Evolutionary conservation across 441 rosid species (phyloP).

Genomic region (Pelargonium exstipulatum): DNA sequence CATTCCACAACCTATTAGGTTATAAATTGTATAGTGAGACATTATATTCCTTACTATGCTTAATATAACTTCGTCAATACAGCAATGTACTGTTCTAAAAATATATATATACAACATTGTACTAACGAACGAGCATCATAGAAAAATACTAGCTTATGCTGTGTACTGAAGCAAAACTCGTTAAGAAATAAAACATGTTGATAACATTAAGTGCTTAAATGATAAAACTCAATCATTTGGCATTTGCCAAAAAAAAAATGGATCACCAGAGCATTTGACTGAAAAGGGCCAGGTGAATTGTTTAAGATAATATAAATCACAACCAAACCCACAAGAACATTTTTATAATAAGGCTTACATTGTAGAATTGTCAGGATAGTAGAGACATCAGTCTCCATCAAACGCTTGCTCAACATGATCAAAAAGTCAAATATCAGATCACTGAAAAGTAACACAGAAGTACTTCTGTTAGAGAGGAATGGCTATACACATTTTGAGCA

Average conservation of each 20-base stretch:
- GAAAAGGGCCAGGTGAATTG: slow-evolving; percentile 8
- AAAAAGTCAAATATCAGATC: slow-evolving; percentile 80
- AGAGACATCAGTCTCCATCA: slow-evolving; percentile 70
- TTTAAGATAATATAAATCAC: background rate
- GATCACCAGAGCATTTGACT: background rate
- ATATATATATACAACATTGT: background rate
- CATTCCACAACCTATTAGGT: slow-evolving; percentile 76
- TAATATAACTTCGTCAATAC: background rate
- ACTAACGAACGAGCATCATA: background rate
- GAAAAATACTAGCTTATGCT: background rate
- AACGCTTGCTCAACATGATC: slow-evolving; percentile 54
- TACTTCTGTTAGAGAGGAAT: slow-evolving; percentile 13
- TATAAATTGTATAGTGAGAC: slow-evolving; percentile 17
- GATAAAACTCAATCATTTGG: background rate
- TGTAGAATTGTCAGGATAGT: slow-evolving; percentile 73
- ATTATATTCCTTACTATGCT: background rate
- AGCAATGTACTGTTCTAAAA: too few species aligned
- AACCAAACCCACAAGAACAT: slow-evolving; percentile 7
- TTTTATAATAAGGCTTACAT: slow-evolving; percentile 40
- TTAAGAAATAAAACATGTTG: background rate
- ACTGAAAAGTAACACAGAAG: slow-evolving; percentile 38
- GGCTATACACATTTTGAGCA: slow-evolving; percentile 5
- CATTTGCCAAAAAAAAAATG: background rate
- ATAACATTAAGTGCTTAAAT: background rate
- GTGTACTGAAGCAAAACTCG: background rate